Evolutionary conservation across 2,329 filamentous ascomycete genomes (phyloP), one percentile per base, ranked within the genome.

Genomic region (Helminthosporium solani): DNA sequence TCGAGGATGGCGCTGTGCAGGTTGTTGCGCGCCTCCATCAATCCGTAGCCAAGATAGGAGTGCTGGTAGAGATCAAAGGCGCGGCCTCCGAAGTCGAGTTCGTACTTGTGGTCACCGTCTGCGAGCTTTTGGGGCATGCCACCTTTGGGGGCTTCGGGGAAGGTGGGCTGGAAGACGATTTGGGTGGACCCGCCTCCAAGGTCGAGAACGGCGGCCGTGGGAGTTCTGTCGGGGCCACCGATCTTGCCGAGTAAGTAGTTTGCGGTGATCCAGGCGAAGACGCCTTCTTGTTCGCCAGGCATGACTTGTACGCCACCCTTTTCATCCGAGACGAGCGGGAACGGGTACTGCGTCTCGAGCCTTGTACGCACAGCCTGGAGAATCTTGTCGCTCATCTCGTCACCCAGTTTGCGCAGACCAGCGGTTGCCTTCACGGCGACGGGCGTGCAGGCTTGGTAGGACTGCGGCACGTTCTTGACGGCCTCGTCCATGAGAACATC

Each of bases 181-280:
- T 99, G 94, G 12, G 95, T 99, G 18, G 91, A 96, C 43, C 94
- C 94, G 63, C 94, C 94, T 53, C 94, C 94, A 39, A 99, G 86
- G 68, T 99, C 94, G 64, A 99, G 96, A 48, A 96, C 84, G 40
- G 94, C 94, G 33, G 94, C 95, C 1, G 94, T 97, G 40, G 90
- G 87, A 53, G 83, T 90, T 70, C 91, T 84, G 67, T 96, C 92
- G 2, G 90, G 88, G 9, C 88, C 88, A 49, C 94, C 94, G 71
- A 99, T 97, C 76, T 97, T 97, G 64, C 92, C 92, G 19, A 99
- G 83, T 33, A 99, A 86, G 73, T 99, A 99, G 79, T 99, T 99
- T 57, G 90, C 94, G 6, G 94, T 99, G 70, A 99, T 95, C 94
- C 94, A 99, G 42, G 94, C 95, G 67, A 95, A 99, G 23, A 99